phyloP scores from a whole-genome alignment of 768 basidiomycete genomes.

The Calvatia gigantea region DNA sequence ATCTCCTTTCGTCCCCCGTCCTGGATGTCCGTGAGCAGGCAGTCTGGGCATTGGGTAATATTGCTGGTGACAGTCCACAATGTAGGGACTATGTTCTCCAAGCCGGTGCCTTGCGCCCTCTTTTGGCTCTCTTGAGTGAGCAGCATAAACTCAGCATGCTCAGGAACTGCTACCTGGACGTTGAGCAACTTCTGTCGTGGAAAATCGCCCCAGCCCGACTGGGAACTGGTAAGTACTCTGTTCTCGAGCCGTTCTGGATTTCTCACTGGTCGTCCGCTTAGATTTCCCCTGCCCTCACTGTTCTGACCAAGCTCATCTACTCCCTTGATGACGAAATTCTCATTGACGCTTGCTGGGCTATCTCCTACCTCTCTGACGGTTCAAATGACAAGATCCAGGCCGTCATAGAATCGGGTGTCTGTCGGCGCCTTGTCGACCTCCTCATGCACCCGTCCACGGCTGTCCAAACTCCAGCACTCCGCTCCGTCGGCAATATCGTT shows the following conservation, averaged over 20 bases:
- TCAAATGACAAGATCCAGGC: conserved; percentile 99
- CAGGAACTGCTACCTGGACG: conserved; percentile 97
- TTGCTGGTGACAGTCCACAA: conserved; percentile 96
- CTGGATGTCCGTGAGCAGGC: conserved; percentile 98
- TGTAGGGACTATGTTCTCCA: conserved; percentile 97
- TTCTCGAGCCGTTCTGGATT: conserved; percentile 1
- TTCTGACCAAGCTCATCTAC: conserved; percentile 97
- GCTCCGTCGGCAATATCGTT: conserved; percentile 98
- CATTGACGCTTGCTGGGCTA: conserved; percentile 99
- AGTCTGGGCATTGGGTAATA: conserved; percentile 99
- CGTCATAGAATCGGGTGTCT: conserved; percentile 97
- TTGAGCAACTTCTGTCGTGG: conserved; percentile 99
- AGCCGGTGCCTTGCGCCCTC: conserved; percentile 89
- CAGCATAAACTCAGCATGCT: conserved; percentile 99
- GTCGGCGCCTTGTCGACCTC: conserved; percentile 94
- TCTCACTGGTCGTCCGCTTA: conserved; percentile 31
- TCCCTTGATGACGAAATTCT: conserved; percentile 98
- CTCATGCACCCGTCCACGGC: conserved; percentile 94
- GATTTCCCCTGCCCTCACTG: conserved; percentile 97
- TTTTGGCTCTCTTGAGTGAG: conserved; percentile 86
- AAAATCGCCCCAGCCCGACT: conserved; percentile 96
- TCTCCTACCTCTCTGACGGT: conserved; percentile 98
- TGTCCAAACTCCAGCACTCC: conserved; percentile 96
- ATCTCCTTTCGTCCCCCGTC: conserved; percentile 89
- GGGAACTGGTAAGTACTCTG: conserved; percentile 76